Evolutionary conservation across 768 basidiomycete species (phyloP), one percentile per base, ranked within the genome.

Genomic region (Lentinula boryana): DNA sequence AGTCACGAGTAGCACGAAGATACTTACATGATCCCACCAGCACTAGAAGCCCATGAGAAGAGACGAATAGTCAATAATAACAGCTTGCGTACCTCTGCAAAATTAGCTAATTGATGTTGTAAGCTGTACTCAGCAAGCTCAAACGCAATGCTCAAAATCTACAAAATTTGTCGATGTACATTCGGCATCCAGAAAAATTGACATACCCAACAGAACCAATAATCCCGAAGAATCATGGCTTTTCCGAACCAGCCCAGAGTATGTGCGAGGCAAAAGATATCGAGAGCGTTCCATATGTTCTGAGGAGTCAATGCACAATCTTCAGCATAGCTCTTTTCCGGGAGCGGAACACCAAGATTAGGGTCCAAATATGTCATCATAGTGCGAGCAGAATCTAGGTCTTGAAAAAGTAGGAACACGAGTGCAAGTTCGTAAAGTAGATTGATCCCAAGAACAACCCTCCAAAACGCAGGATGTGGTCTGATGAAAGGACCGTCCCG

Each of bases 131-230:
- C 91, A 18, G 92, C 92, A 35, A 94, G 79, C 70, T 94, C 91
- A 65, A 94, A 94, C 21, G 91, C 90, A 57, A 94, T 81, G 70
- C 90, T 92, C 62, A 94, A 73, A 66, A 93, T 93, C 91, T 93
- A 31, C 0, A n/a, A 21, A 9, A 5, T 33, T n/a, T 33, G 16
- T 10, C 41, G 27, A 18, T 8, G n/a, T n/a, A n/a, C 27, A 40
- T 27, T 38, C 27, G 49, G 31, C 0, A 21, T 27, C 44, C 41
- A 31, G 27, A 46, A 43, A 27, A 61, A 55, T 50, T 27, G 40
- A 72, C 77, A 61, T 67, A 92, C 91, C 91, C 93, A 94, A 68
- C 93, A 94, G 68, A 93, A 94, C 92, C 92, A 94, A 68, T 95
- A 94, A 68, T 95, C 93, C 23, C 93, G 84, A 68, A 95, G 72